Base-by-base conservation (phyloP, 2,329 filamentous ascomycete genomes). In the Metarhizium guizhouense region DNA sequence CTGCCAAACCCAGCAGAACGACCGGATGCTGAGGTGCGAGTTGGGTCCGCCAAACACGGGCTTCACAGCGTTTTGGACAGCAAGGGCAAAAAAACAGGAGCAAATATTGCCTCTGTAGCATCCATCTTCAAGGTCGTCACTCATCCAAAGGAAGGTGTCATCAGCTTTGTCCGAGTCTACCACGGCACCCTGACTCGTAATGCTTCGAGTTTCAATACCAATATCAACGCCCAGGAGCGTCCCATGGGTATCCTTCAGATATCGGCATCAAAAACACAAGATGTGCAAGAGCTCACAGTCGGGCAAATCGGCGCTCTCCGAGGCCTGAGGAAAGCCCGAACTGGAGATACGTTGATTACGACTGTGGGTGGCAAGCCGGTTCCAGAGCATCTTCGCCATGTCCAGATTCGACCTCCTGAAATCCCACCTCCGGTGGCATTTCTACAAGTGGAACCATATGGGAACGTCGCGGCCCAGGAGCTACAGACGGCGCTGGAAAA, bases 391-490 rank as follows among this genome's bases (percentile, higher is more conserved):
- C 74, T 96, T 51, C 84, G 86, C 52, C 85, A 80, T 16, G 74
- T 97, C 16, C 91, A 96, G 65, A 82, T 99, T 40, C 84, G 90
- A 16, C 90, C 94, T 0, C 94, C 95, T 32, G 82, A 88, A 57
- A 89, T 96, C 0, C 93, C 94, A 0, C 91, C 94, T 0, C 91
- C 94, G 0, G 94, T 99, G 0, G 96, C 96, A 66, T 99, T 97
- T 69, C 86, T 95, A n/a, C 90, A 92, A 58, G 85, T 97, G 32
- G 93, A 97, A 60, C 90, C 80, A 0, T 77, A 90, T 62, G 86
- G 89, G 63, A 75, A 89, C 36, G 81, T 86, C 36, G 90, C 92
- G 61, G 88, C 91, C 63, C 92, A 91, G 63, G 82, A 86, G 57
- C 82, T 99, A 6, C 83, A 89, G 55, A 83, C 87, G 6, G 86